phyloP scores from a whole-genome alignment of 2,329 filamentous ascomycete genomes.

The Pseudocercospora musae region DNA sequence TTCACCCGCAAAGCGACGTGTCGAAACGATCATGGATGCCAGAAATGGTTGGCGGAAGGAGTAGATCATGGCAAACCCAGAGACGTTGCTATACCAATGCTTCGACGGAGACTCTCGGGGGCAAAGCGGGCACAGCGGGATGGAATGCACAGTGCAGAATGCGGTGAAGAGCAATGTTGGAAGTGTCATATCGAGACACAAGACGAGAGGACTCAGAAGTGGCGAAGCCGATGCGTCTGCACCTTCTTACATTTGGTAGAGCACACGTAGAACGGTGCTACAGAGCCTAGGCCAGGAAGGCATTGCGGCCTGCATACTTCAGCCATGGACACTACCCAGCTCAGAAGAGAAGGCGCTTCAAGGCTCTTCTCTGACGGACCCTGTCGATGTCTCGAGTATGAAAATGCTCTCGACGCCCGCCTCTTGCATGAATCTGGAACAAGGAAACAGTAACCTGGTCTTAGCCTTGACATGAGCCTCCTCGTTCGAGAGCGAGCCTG shows the following conservation, averaged over 20 bases:
- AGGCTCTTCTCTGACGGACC: too few relatives aligned
- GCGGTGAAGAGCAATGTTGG: not conserved
- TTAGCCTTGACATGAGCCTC: too few relatives aligned
- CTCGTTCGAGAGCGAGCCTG: too few relatives aligned
- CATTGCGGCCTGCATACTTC: not conserved
- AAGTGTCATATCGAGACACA: not conserved
- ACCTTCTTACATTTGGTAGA: not conserved
- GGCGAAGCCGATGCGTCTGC: not conserved
- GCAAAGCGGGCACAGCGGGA: not conserved
- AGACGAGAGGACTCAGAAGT: not conserved
- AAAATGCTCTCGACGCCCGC: too few relatives aligned
- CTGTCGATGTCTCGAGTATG: too few relatives aligned
- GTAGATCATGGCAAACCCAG: not conserved
- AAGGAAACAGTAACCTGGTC: too few relatives aligned
- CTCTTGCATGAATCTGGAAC: too few relatives aligned
- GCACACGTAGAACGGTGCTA: not conserved
- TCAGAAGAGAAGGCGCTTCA: too few relatives aligned
- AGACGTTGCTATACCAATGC: too few relatives aligned
- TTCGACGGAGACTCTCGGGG: too few relatives aligned
- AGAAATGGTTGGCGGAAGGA: not conserved
- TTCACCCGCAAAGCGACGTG: not conserved
- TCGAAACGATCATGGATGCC: not conserved
- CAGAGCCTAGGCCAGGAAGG: not conserved
- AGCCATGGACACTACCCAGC: too few relatives aligned
- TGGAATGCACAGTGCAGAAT: not conserved